Conservation (phyloP, 2,329 filamentous ascomycete genomes). For the Colletotrichum liaoningense region DNA sequence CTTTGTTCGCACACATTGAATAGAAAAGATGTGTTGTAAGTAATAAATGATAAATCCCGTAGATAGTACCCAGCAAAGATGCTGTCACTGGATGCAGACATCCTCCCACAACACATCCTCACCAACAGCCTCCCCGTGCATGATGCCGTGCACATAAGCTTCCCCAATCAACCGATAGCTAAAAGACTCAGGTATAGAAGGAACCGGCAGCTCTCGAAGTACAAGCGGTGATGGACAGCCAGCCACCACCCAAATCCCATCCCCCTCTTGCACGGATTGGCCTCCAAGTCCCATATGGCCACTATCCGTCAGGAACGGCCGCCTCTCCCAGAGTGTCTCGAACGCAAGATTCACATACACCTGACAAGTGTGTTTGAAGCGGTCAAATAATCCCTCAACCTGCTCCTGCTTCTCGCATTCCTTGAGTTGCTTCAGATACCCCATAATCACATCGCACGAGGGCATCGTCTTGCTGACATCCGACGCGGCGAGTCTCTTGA, state of each 20-base stretch:
- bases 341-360: slow-evolving; percentile 21
- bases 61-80: background rate
- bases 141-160: slow-evolving; percentile 26
- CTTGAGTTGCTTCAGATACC: slow-evolving; percentile 9
- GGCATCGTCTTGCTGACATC: slow-evolving; percentile 21
- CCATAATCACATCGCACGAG: background rate
- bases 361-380: slow-evolving; percentile 23
- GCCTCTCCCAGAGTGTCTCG: slow-evolving; percentile 28
- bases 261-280: slow-evolving; percentile 10
- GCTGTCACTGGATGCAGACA: slow-evolving; percentile 1
- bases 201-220: background rate
- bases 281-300: slow-evolving; percentile 22
- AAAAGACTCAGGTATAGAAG: background rate
- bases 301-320: slow-evolving; percentile 12
- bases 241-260: slow-evolving; percentile 20
- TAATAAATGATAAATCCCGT: background rate
- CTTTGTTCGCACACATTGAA: no score
- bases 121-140: slow-evolving; percentile 20
- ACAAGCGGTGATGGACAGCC: slow-evolving; percentile 24
- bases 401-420: slow-evolving; percentile 1
- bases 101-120: slow-evolving; percentile 2
- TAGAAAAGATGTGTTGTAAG: no score
- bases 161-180: slow-evolving; percentile 14
- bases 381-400: background rate
- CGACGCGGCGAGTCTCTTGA: slow-evolving; percentile 2